phyloP scores from a whole-genome alignment of 768 basidiomycete species.

The Russula sp. region DNA sequence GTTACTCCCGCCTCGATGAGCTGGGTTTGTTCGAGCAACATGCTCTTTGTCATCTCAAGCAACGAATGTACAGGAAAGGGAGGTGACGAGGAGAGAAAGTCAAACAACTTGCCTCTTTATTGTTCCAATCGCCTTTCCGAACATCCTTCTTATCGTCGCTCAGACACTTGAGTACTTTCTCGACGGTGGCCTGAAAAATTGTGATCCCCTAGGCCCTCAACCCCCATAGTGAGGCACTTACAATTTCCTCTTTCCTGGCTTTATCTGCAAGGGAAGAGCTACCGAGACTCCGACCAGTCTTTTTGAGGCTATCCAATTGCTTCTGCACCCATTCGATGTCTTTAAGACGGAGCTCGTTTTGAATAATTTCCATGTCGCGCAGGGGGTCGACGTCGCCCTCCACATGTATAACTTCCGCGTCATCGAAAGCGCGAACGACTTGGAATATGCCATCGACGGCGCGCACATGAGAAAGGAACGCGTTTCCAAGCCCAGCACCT shows the following conservation, averaged over 20 bases:
- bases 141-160: slow-evolving; percentile 83
- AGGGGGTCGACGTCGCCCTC: slow-evolving; percentile 96
- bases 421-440: slow-evolving; percentile 95
- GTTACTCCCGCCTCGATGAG: slow-evolving; percentile 95
- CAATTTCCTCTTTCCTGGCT: slow-evolving; percentile 95
- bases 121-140: slow-evolving; percentile 90
- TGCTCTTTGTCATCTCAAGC: slow-evolving; percentile 74
- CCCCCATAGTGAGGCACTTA: slow-evolving; percentile 39
- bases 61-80: slow-evolving; percentile 16
- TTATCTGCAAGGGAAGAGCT: slow-evolving; percentile 83
- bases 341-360: slow-evolving; percentile 89
- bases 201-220: neutral
- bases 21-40: slow-evolving; percentile 84
- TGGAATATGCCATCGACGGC: slow-evolving; percentile 99
- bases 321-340: slow-evolving; percentile 99
- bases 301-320: slow-evolving; percentile 73
- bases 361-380: slow-evolving; percentile 97
- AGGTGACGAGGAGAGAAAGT: neutral
- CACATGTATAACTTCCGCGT: slow-evolving; percentile 98
- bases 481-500: slow-evolving; percentile 95
- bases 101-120: slow-evolving; percentile 79
- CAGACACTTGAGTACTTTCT: slow-evolving; percentile 79
- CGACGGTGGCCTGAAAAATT: slow-evolving; percentile 63
- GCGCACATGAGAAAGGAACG: slow-evolving; percentile 95
- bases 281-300: slow-evolving; percentile 65